Evolutionary conservation across 768 basidiomycete genomes (phyloP), one percentile per base, ranked within the genome.

Genomic region (Lactarius trivialis): DNA sequence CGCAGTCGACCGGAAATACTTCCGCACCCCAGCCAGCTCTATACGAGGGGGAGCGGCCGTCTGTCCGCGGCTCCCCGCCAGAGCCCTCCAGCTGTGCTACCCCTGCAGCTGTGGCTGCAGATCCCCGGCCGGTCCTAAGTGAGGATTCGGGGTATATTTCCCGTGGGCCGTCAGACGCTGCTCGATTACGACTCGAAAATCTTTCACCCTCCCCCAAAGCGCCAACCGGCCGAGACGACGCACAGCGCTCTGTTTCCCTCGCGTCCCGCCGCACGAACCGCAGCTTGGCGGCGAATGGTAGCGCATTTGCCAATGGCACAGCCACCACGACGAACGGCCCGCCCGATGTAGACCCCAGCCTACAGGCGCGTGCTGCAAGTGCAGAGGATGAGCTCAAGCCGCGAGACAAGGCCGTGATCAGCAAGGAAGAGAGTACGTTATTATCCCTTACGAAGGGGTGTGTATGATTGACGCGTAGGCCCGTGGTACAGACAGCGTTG

Each of bases 281-380:
- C 17, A 49, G 36, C 8, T 34, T 17, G 24, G 15, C 21, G 15
- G 11, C 68, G 48, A 66, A 36, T 30, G 69, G 71, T 8, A 70
- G 72, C 54, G 66, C 81, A 4, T 85, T 86, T 69, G 77, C 77
- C 30, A 76, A 78, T 50, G 85, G 85, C 1, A 80, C 83, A 9
- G 81, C 79, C 4, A 78, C 78, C 0, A 81, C 82, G 6, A 81
- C 82, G 0, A 70, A 72, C 21, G 75, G 81, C 3, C 73, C 74
- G 19, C 76, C 78, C 2, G 73, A 76, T 21, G 68, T 75, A 2
- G 78, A 81, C 58, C 73, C 77, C 6, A 41, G 51, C 11, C 66
- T 72, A 52, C 71, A 75, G n/a, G 57, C 51, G 21, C 75, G 85
- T 21, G 73, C 74, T n/a, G 71, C 73, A 8, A 76, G 73, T 15